Percentiles rank a stretch among this genome's conserved stretches.
Conservation (phyloP, 78 protist species). For the Neovahlkampfia damariscottae region DNA sequence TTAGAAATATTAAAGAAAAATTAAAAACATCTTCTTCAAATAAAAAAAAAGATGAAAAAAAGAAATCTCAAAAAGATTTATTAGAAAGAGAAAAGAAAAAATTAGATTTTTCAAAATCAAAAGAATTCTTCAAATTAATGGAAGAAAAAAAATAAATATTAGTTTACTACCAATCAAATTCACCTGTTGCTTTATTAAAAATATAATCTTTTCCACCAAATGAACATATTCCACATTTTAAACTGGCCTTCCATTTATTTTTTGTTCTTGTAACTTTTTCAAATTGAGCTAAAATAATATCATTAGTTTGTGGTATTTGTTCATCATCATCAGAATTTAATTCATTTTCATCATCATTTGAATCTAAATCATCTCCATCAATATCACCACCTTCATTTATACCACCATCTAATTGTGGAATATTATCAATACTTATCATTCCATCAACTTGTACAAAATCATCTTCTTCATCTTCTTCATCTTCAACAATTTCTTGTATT, state of each 20-base stretch:
- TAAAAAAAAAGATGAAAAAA: not conserved
- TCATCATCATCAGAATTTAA: not conserved
- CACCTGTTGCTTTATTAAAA: not conserved
- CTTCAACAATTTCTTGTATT: no score
- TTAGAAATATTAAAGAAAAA: not conserved
- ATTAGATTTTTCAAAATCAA: no score
- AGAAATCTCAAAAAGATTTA: no score
- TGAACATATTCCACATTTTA: not conserved
- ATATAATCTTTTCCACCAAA: not conserved
- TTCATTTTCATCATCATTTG: not conserved
- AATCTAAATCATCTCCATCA: not conserved
- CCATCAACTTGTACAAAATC: no score
- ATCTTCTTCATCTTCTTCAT: no score
- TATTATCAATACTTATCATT: no score
- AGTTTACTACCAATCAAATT: no score
- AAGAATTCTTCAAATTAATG: no score
- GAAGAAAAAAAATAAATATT: no score
- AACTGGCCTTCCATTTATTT: not conserved
- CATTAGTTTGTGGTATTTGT: not conserved
- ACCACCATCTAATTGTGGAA: not conserved
- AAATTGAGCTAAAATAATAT: not conserved
- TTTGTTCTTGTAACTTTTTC: not conserved
- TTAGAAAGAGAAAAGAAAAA: no score
- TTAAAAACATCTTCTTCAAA: not conserved
- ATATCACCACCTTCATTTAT: not conserved